phyloP scores from a whole-genome alignment of 2,329 filamentous ascomycete species.

The Fonsecaea monophora region DNA sequence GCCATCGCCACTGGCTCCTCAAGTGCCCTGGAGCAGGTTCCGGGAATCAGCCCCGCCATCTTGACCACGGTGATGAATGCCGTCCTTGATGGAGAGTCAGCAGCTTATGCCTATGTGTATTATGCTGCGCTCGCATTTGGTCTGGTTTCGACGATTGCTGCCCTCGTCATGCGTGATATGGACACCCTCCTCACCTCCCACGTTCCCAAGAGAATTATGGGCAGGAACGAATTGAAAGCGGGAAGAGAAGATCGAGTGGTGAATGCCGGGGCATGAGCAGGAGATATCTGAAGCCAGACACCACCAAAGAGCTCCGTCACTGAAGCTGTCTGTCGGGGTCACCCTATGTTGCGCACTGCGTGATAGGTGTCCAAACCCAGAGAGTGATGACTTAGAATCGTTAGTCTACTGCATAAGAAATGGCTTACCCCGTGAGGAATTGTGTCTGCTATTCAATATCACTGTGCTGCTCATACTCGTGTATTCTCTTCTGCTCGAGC shows the following conservation, averaged over 20 bases:
- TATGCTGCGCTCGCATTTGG: conserved; percentile 39
- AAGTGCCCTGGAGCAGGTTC: conserved; percentile 28
- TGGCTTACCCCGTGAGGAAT: too few species aligned
- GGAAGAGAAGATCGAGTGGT: not conserved
- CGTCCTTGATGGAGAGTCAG: conserved; percentile 33
- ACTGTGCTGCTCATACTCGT: too few species aligned
- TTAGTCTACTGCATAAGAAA: too few species aligned
- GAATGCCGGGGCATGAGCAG: not conserved
- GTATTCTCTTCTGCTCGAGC: too few species aligned
- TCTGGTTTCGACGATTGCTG: conserved; percentile 30
- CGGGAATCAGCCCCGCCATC: conserved; percentile 32
- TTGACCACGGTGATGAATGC: conserved; percentile 22
- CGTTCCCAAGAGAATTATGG: conserved; percentile 20
- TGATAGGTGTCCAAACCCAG: too few species aligned
- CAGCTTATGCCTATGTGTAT: conserved; percentile 39
- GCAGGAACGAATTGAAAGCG: not conserved
- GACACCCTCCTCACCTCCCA: conserved; percentile 39
- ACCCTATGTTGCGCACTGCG: too few species aligned
- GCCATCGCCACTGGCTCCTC: conserved; percentile 33
- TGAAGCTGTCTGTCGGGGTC: too few species aligned
- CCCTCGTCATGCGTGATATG: conserved; percentile 33
- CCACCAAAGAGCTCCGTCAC: too few species aligned
- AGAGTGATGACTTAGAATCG: too few species aligned
- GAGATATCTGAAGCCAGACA: too few species aligned
- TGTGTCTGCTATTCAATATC: too few species aligned